Conservation (phyloP, 257 asterid species). For the Solanum etuberosum region DNA sequence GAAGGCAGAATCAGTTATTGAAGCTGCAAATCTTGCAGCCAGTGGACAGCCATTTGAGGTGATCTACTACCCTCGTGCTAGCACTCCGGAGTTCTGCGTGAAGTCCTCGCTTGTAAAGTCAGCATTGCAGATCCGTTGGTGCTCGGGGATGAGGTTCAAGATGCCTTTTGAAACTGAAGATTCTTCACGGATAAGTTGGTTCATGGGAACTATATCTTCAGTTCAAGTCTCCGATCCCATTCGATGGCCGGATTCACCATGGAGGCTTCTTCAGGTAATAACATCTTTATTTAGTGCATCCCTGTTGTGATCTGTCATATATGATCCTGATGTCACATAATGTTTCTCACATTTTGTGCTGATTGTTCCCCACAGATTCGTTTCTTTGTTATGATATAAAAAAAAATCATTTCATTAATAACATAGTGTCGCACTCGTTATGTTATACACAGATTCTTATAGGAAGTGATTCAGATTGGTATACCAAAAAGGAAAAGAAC, state of each 20-base stretch:
- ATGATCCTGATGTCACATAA: neutral
- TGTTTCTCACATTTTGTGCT: neutral
- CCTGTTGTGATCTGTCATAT: neutral
- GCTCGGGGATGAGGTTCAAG: constrained; percentile 89
- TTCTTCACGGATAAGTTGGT: constrained; percentile 93
- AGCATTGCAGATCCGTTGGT: constrained; percentile 68
- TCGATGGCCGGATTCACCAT: constrained; percentile 94
- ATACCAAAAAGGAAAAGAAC: neutral
- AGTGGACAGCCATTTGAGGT: constrained; percentile 68
- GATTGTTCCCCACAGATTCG: neutral
- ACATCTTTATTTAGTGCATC: neutral
- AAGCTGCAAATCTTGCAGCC: constrained; percentile 70
- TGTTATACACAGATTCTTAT: neutral
- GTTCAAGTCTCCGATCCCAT: constrained; percentile 77
- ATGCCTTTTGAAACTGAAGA: constrained; percentile 97
- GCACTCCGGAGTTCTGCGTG: constrained; percentile 91
- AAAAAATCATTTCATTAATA: neutral
- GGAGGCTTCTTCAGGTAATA: constrained; percentile 92
- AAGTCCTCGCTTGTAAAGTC: constrained; percentile 56
- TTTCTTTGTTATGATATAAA: neutral
- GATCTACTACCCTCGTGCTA: constrained; percentile 80
- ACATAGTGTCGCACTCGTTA: neutral
- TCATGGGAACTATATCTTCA: constrained; percentile 80
- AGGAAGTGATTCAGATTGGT: neutral
- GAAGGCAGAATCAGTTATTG: constrained; percentile 58